Conservation (phyloP, 306 rosid genomes). For the Arachis stenosperma region DNA sequence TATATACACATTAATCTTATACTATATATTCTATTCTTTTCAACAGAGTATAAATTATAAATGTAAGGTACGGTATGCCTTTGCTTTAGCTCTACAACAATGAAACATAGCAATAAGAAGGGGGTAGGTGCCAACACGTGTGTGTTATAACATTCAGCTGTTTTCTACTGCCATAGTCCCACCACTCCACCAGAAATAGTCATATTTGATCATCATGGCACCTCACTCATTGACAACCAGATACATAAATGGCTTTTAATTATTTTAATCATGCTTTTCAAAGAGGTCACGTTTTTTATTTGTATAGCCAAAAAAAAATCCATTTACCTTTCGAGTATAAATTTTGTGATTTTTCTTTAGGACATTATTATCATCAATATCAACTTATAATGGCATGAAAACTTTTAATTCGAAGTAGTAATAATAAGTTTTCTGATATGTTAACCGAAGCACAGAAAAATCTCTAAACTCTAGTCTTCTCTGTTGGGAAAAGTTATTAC, state of each 20-base stretch:
- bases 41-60: not conserved
- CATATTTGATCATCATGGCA: not conserved
- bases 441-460: not conserved
- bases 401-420: not conserved
- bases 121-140: constrained; percentile 24
- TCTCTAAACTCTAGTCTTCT: not conserved
- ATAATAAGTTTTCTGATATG: not conserved
- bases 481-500: not conserved
- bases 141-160: not conserved
- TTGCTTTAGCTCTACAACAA: constrained; percentile 33
- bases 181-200: not conserved
- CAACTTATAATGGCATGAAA: not conserved
- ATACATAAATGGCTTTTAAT: not conserved
- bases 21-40: not conserved
- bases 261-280: too few relatives aligned
- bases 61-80: not conserved
- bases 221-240: not conserved
- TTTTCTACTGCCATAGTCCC: not conserved
- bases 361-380: not conserved
- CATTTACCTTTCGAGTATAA: not conserved
- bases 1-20: too few relatives aligned
- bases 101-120: not conserved
- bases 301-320: not conserved
- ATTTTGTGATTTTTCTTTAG: not conserved
- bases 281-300: not conserved